Evolutionary conservation across 495 filamentous ascomycete species (phyloP), one percentile per base, ranked within the genome.

Genomic region (Xylaria palmicola): DNA sequence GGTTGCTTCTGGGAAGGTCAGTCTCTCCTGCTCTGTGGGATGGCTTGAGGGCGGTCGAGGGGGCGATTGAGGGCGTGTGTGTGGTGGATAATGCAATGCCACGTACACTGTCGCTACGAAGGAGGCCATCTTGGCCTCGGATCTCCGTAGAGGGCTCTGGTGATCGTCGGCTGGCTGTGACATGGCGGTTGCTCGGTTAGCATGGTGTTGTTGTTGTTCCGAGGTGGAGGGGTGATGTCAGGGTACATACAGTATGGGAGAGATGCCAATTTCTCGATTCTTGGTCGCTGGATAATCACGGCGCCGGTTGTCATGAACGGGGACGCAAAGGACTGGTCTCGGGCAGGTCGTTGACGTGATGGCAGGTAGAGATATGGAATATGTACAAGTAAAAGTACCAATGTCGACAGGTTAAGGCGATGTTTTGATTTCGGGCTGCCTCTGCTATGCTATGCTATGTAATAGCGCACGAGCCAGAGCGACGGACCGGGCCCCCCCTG

Each of bases 51-150:
- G n/a, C n/a, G n/a, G n/a, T n/a, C n/a, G n/a, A n/a, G n/a, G n/a
- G n/a, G n/a, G 51, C 27, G 15, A 19, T 34, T 10, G 37, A 12
- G 27, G 34, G 20, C 6, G 19, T 13, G 30, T 47, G 12, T 51
- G 19, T 26, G 45, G 10, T 32, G 8, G 6, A 12, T 3, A 6
- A 36, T 4, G 4, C 4, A 20, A 36, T 36, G n/a, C 8, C 6
- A 73, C 75, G 61, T 67, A 82, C 79, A 81, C 79, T 53, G 79
- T 81, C 40, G 77, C 80, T 47, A 82, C 80, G 72, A 80, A 80
- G 48, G 79, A 80, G 61, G 79, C 68, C 79, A 82, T 82, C 64
- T 63, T 75, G 41, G 51, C 60, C 37, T 57, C 65, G 39, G 67
- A 44, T 50, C 49, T 65, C 30, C 44, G 48, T 24, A 67, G 55